phyloP scores from a whole-genome alignment of 306 rosid genomes.

The Canavalia ensiformis region DNA sequence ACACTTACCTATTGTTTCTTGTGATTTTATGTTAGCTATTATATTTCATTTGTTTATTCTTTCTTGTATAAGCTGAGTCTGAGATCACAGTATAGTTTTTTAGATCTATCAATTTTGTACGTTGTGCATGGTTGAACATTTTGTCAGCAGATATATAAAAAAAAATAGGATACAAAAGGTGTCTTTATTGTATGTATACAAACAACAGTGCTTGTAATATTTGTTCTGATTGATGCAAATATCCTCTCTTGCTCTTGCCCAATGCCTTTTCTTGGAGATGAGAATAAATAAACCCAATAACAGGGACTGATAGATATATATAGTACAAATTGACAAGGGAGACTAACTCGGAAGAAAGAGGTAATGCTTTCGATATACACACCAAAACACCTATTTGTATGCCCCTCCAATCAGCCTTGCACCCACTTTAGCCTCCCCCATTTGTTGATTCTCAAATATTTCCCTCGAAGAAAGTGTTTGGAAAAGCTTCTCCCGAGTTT shows the following conservation, averaged over 20 bases:
- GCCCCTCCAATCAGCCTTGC: too few relatives aligned
- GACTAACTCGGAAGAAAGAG: too few relatives aligned
- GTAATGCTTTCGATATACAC: too few relatives aligned
- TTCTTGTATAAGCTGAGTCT: slow-evolving; percentile 49
- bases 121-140: slow-evolving; percentile 44
- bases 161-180: slow-evolving; percentile 15
- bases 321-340: too few relatives aligned
- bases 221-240: slow-evolving; percentile 19
- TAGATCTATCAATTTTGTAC: slow-evolving; percentile 51
- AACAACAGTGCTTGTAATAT: slow-evolving; percentile 44
- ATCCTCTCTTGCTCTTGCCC: neutral
- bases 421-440: too few relatives aligned
- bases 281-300: neutral
- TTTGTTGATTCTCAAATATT: too few relatives aligned
- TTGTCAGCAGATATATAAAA: slow-evolving; percentile 38
- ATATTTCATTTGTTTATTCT: slow-evolving; percentile 64
- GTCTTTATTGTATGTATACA: slow-evolving; percentile 43
- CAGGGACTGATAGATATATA: too few relatives aligned
- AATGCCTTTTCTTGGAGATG: neutral
- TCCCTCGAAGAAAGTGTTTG: too few relatives aligned
- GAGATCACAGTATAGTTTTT: slow-evolving; percentile 51
- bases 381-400: too few relatives aligned
- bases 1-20: slow-evolving; percentile 25
- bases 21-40: slow-evolving; percentile 39
- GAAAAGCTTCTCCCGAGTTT: too few relatives aligned